phyloP scores from a whole-genome alignment of 192 early-diverging fungal genomes.

The Globomyces pollinis-pini region DNA sequence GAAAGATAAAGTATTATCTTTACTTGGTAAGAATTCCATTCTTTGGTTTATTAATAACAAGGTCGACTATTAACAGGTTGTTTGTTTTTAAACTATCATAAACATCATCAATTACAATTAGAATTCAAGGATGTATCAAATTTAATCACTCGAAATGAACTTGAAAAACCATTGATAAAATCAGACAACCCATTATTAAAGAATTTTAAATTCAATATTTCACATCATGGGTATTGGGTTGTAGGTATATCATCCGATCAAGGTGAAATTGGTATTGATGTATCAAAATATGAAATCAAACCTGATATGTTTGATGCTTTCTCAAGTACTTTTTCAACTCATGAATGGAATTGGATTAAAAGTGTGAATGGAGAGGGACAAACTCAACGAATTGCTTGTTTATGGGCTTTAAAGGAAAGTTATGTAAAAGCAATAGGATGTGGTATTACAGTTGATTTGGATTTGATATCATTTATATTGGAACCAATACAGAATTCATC shows the following conservation, averaged over 20 bases:
- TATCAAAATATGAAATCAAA: background rate
- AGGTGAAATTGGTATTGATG: background rate
- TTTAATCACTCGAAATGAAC: no score
- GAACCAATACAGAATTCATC: no score
- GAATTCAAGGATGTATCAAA: no score
- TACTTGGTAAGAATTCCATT: no score
- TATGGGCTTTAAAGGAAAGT: conserved; percentile 1
- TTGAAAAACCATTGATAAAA: no score
- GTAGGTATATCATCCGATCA: background rate
- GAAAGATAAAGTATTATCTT: no score
- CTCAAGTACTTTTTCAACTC: background rate
- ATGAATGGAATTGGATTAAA: background rate
- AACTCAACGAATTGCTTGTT: background rate
- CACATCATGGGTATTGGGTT: background rate
- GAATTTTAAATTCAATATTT: background rate
- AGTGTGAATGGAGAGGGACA: background rate
- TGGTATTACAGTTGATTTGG: background rate
- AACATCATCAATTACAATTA: no score
- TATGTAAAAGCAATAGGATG: background rate
- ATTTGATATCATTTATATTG: background rate
- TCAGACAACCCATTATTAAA: no score
- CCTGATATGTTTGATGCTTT: background rate
- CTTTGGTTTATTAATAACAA: no score
- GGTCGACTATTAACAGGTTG: no score
- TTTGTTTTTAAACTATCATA: no score